phyloP scores from a whole-genome alignment of 2,329 filamentous ascomycete genomes.

The Pseudopyrenochaeta lycopersici region DNA sequence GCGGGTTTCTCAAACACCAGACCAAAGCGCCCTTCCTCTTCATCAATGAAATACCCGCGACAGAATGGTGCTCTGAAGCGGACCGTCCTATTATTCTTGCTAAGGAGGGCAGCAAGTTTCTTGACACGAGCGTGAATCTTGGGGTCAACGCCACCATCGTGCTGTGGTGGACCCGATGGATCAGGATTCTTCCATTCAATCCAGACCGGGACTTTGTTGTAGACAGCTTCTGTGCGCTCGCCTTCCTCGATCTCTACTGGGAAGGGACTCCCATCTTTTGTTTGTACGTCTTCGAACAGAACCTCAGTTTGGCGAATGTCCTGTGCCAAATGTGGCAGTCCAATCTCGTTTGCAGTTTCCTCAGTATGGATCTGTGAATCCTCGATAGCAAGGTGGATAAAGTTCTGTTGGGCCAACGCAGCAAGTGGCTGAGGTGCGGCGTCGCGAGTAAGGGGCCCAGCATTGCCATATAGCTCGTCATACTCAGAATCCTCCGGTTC shows the following conservation, averaged over 20 bases:
- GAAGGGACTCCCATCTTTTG: slow-evolving; percentile 24
- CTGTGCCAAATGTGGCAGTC: slow-evolving; percentile 26
- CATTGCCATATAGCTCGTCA: slow-evolving; percentile 13
- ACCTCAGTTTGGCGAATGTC: slow-evolving; percentile 17
- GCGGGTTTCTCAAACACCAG: slow-evolving; percentile 63
- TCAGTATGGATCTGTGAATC: slow-evolving; percentile 35
- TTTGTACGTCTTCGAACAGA: slow-evolving; percentile 20
- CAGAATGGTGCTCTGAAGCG: slow-evolving; percentile 47
- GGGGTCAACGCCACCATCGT: slow-evolving; percentile 26
- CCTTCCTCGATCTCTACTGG: slow-evolving; percentile 27
- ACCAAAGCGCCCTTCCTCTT: slow-evolving; percentile 56
- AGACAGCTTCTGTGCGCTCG: slow-evolving; percentile 42
- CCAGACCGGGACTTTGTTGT: slow-evolving; percentile 40
- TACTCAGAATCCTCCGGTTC: slow-evolving; percentile 32
- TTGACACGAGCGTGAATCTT: slow-evolving; percentile 43
- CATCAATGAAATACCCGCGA: slow-evolving; percentile 48
- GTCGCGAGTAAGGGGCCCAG: slow-evolving; percentile 7
- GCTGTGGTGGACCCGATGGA: slow-evolving; percentile 22
- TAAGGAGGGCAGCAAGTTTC: slow-evolving; percentile 44
- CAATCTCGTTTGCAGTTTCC: slow-evolving; percentile 33
- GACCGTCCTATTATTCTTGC: slow-evolving; percentile 37
- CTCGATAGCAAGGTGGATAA: slow-evolving; percentile 46
- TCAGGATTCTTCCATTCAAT: slow-evolving; percentile 51
- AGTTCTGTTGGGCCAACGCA: slow-evolving; percentile 46
- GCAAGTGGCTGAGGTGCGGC: slow-evolving; percentile 33